Percentiles rank a stretch among this genome's conserved stretches.
Conservation (phyloP, 805 yeast genomes). For the Cephaloascus albidus region DNA sequence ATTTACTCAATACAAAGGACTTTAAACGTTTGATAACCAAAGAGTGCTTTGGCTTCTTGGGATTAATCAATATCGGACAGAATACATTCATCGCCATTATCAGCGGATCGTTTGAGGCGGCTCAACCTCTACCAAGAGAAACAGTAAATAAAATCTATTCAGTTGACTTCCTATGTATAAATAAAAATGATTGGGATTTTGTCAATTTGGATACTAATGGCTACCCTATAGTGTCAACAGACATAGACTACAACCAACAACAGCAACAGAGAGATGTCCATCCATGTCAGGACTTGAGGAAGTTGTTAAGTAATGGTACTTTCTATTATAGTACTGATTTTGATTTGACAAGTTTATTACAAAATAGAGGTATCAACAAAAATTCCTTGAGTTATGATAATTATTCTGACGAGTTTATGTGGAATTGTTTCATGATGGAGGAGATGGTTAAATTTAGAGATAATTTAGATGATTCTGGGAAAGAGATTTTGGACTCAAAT, state of each 20-base stretch:
- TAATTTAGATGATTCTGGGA: conserved; percentile 54
- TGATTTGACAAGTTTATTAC: conserved; percentile 83
- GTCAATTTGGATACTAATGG: conserved; percentile 63
- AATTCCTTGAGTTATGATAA: conserved; percentile 43
- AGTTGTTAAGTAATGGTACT: conserved; percentile 76
- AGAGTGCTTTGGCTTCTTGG: conserved; percentile 62
- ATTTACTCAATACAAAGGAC: conserved; percentile 22
- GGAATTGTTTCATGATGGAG: conserved; percentile 89
- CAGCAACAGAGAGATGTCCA: conserved; percentile 32
- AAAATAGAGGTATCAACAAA: conserved; percentile 53
- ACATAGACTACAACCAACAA: conserved; percentile 12
- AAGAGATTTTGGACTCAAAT: conserved; percentile 56
- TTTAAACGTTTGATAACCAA: conserved; percentile 25
- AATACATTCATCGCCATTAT: conserved; percentile 73
- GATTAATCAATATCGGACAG: conserved; percentile 61
- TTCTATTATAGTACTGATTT: conserved; percentile 89
- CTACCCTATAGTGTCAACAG: conserved; percentile 39
- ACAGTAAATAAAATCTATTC: conserved; percentile 68
- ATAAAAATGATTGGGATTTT: conserved; percentile 71
- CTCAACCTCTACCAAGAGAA: conserved; percentile 73
- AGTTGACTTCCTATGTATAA: conserved; percentile 82
- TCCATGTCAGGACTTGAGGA: conserved; percentile 76
- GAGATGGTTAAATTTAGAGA: conserved; percentile 70
- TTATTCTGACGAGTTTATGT: conserved; percentile 84
- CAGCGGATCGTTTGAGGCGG: conserved; percentile 68